Evolutionary conservation across 2,329 filamentous ascomycete genomes (phyloP).

Genomic region (Calonectria honghensis): DNA sequence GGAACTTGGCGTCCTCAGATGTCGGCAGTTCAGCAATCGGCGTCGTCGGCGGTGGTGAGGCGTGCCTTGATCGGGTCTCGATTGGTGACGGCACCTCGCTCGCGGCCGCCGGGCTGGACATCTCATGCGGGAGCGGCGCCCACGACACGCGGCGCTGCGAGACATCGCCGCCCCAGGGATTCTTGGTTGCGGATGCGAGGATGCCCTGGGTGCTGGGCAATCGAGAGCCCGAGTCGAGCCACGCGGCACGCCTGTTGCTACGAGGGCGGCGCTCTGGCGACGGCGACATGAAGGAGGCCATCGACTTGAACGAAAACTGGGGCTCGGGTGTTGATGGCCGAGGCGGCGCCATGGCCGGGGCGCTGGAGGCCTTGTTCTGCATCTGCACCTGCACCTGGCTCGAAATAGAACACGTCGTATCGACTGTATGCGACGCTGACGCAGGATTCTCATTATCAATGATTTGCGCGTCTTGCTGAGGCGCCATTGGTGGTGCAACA

Average conservation of each 20-base stretch:
- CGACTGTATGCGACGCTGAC: constrained; percentile 24
- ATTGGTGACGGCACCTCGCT: constrained; percentile 32
- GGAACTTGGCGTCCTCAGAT: constrained; percentile 63
- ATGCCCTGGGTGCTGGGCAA: constrained; percentile 60
- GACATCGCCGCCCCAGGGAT: constrained; percentile 56
- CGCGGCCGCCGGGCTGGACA: constrained; percentile 28
- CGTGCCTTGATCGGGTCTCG: constrained; percentile 48
- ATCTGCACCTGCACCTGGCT: constrained; percentile 35
- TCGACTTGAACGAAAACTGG: constrained; percentile 70
- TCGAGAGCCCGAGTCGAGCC: constrained; percentile 49
- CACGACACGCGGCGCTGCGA: constrained; percentile 61
- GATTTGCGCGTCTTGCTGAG: constrained; percentile 4
- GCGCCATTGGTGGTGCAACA: constrained; percentile 8
- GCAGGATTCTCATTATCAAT: constrained; percentile 6
- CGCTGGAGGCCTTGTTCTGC: constrained; percentile 31
- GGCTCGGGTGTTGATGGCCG: constrained; percentile 66
- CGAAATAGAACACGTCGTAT: constrained; percentile 11
- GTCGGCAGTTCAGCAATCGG: constrained; percentile 59
- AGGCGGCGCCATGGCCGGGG: constrained; percentile 23
- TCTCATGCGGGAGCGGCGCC: constrained; percentile 58
- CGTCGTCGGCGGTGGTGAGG: constrained; percentile 67
- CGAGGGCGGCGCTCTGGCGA: constrained; percentile 63
- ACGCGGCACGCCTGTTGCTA: constrained; percentile 42
- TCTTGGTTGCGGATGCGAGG: constrained; percentile 60
- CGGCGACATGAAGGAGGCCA: constrained; percentile 71